Evolutionary conservation across 1,284 basidiomycete genomes (phyloP), one percentile per base, ranked within the genome.

Genomic region (Fomitopsis pinicola): DNA sequence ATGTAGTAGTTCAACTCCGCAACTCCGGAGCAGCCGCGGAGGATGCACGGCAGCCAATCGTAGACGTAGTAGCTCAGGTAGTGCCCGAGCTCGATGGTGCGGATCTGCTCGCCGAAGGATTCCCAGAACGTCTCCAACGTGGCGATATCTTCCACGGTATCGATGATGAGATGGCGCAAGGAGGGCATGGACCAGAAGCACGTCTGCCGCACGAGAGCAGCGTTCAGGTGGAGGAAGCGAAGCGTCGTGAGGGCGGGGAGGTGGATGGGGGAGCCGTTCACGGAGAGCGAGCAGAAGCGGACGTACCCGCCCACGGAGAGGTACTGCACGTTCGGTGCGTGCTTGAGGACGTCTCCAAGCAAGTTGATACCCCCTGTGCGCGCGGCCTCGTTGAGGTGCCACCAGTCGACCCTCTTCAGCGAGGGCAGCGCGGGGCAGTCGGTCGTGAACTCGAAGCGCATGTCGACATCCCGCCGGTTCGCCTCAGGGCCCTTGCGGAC

Each of bases 381-480:
- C 33, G 85, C 80, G 35, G 87, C 87, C 58, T 82, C 80, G 61
- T 76, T 75, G 64, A 82, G 72, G 66, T 87, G 80, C 81, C 84
- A 88, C 86, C 87, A 89, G 59, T 89, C 87, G 44, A 89, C 76
- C 22, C 86, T 81, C 52, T 79, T 81, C 40, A 89, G 75, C n/a
- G 80, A 80, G 10, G 77, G 75, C 4, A 88, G 64, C 0, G 78
- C 69, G 0, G 84, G 71, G 55, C 71, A 73, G 64, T 74, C 76
- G 4, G 80, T 78, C 38, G 82, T 78, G 67, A 82, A 85, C 50
- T 87, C 82, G 72, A 83, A 88, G 33, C 72, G 75, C n/a, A 79
- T 68, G 45, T 68, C 66, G 10, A 61, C 59, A 52, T 65, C 66
- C 44, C 69, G 63, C 30, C 60, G 61, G 14, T 2, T 45, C 2